Evolutionary conservation across 768 basidiomycete genomes (phyloP).

Genomic region (Cystobasidium ongulense): DNA sequence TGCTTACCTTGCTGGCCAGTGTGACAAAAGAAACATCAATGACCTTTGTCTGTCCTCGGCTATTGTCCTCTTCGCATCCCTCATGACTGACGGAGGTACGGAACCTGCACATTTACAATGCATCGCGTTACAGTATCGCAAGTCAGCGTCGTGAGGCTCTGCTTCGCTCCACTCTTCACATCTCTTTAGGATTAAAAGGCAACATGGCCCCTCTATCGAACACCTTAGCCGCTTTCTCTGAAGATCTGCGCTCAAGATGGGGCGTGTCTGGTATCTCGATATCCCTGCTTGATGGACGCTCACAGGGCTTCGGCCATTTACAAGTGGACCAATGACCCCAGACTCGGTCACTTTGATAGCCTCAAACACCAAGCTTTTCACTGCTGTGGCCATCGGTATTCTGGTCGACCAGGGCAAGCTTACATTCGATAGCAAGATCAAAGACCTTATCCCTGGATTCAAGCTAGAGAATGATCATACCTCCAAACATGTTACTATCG

Average conservation of each 20-base stretch:
- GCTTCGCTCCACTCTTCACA: neutral
- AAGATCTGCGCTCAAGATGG: neutral
- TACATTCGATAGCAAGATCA: conserved; percentile 4
- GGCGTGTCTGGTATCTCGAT: neutral
- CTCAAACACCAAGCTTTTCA: conserved; percentile 28
- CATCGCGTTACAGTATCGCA: too few relatives aligned
- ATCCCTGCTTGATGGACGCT: neutral
- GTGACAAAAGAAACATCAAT: too few relatives aligned
- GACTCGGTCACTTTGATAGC: neutral
- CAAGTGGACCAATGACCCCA: neutral
- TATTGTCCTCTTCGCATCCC: too few relatives aligned
- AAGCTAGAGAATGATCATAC: conserved; percentile 49
- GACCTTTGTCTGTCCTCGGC: too few relatives aligned
- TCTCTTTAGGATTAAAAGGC: too few relatives aligned
- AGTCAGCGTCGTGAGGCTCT: too few relatives aligned
- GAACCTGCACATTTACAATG: too few relatives aligned
- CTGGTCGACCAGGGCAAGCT: conserved; percentile 27
- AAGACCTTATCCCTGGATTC: conserved; percentile 45
- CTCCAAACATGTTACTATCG: conserved; percentile 45
- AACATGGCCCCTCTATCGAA: neutral
- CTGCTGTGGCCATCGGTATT: conserved; percentile 6
- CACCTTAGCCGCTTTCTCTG: neutral
- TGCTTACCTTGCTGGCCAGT: too few relatives aligned
- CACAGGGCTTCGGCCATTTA: neutral
- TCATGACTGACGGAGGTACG: too few relatives aligned